Conservation (phyloP, 2,329 filamentous ascomycete genomes). For the Neofusicoccum cordaticola region DNA sequence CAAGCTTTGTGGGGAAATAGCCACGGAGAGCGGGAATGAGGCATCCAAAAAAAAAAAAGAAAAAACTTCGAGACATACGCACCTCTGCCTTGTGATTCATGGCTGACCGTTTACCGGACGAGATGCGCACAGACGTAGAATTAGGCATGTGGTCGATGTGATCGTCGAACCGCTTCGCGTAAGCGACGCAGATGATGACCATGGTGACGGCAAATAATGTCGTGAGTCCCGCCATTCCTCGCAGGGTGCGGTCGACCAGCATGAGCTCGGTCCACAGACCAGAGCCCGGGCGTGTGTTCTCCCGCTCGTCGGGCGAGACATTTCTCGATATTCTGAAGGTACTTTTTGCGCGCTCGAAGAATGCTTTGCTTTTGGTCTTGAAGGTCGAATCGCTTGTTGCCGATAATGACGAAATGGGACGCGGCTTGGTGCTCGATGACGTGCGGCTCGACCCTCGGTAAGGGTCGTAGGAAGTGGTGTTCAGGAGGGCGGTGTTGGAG, state of each 20-base stretch:
- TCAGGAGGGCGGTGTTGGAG: not conserved
- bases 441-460: not conserved
- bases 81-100: slow-evolving; percentile 10
- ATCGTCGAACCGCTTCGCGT: not conserved
- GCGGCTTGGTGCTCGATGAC: not conserved
- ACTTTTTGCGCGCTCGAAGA: not conserved
- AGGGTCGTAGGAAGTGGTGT: not conserved
- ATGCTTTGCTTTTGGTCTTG: not conserved
- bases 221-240: slow-evolving; percentile 27
- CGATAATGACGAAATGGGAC: not conserved
- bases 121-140: slow-evolving; percentile 5
- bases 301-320: not conserved
- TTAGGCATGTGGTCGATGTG: not conserved
- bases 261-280: slow-evolving; percentile 31
- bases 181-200: slow-evolving; percentile 18
- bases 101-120: not conserved
- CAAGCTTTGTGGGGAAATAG: not conserved
- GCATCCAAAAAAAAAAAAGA: too few relatives aligned
- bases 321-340: slow-evolving; percentile 4
- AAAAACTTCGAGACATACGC: not conserved
- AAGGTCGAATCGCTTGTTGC: not conserved
- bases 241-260: slow-evolving; percentile 29
- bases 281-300: slow-evolving; percentile 6
- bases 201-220: slow-evolving; percentile 20
- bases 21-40: not conserved